These are phyloP conservation scores for Epicoccum sorghinum DNA, from an alignment of 2,329 filamentous ascomycete species.

Conservation along the genomic window DNA sequence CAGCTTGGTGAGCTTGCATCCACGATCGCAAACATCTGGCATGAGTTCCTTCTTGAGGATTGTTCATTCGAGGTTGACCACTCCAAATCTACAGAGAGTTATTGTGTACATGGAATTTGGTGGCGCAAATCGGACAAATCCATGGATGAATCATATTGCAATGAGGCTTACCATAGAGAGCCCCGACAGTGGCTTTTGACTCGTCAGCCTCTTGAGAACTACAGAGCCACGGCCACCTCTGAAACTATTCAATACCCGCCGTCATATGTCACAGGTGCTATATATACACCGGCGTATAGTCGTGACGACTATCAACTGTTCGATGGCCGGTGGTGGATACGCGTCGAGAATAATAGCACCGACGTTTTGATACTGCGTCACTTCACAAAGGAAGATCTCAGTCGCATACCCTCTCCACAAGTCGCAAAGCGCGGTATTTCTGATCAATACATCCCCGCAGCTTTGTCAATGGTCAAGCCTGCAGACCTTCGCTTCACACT, in stretches of 20 bases:
- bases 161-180: not conserved
- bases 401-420: slow-evolving; percentile 5
- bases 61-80: not conserved
- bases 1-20: slow-evolving; percentile 51
- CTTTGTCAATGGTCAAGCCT: slow-evolving; percentile 27
- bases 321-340: slow-evolving; percentile 64
- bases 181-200: slow-evolving; percentile 29
- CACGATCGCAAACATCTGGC: slow-evolving; percentile 52
- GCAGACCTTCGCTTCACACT: slow-evolving; percentile 28
- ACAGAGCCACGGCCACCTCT: not conserved
- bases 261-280: not conserved
- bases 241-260: slow-evolving; percentile 16
- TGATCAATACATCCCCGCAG: slow-evolving; percentile 19
- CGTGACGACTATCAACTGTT: slow-evolving; percentile 53
- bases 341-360: slow-evolving; percentile 45
- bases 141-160: not conserved
- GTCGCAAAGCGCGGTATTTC: not conserved
- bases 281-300: not conserved
- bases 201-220: slow-evolving; percentile 28
- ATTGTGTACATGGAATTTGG: slow-evolving; percentile 31
- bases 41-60: slow-evolving; percentile 22
- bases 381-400: slow-evolving; percentile 26
- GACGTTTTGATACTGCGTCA: slow-evolving; percentile 48
- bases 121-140: slow-evolving; percentile 29
- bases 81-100: slow-evolving; percentile 17